A percentile compares a stretch with the other conserved stretches of the same genome.
These are phyloP conservation scores for Terfezia boudieri DNA, from an alignment of 495 filamentous ascomycete species.

Conservation along the genomic window DNA sequence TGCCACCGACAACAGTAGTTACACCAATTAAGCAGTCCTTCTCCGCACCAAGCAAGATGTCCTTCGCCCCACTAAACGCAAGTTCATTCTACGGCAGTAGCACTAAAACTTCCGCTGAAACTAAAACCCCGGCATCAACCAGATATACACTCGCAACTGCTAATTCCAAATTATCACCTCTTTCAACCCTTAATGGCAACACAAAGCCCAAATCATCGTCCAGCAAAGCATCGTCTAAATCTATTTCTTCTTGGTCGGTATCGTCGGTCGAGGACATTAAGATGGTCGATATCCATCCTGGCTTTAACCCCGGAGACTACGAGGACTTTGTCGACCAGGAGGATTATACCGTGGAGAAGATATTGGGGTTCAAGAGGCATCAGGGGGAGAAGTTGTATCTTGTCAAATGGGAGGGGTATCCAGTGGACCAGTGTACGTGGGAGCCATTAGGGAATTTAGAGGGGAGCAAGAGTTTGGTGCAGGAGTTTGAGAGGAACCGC, in stretches of 20 bases:
- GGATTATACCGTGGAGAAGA: neutral
- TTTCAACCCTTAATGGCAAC: no score
- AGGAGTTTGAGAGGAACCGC: neutral
- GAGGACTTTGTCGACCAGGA: neutral
- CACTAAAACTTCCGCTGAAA: neutral
- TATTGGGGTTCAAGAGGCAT: neutral
- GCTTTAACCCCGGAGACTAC: no score
- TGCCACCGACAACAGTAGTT: no score
- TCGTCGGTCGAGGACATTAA: no score
- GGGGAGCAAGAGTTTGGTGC: neutral
- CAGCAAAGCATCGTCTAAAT: neutral
- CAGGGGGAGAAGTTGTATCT: slow-evolving; percentile 1
- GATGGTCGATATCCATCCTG: no score
- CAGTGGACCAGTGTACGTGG: neutral
- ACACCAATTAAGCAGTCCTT: no score
- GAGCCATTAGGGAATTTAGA: neutral
- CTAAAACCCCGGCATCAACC: neutral
- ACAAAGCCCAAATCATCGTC: neutral
- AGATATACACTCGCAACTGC: neutral
- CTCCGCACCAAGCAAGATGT: no score
- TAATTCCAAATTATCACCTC: neutral
- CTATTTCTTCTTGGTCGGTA: neutral
- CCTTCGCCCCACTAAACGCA: no score
- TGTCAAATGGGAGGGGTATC: slow-evolving; percentile 2
- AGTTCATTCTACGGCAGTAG: no score